Conservation (phyloP, 1,284 basidiomycete genomes). For the Fomitopsis pinicola region DNA sequence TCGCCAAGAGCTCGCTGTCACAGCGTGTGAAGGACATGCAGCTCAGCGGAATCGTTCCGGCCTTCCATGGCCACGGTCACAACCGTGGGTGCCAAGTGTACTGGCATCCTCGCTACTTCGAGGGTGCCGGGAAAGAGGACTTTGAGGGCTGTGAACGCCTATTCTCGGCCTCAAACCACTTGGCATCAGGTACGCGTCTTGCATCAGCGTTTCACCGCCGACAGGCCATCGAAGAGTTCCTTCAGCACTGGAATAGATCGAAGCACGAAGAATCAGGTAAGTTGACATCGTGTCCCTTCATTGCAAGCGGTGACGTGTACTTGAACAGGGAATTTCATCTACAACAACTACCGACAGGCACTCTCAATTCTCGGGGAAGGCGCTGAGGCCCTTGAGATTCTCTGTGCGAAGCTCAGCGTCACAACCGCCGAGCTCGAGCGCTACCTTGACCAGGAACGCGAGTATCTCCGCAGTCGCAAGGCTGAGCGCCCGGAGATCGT, state of each 20-base stretch:
- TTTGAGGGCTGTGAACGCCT: too few species aligned
- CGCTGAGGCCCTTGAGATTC: background rate
- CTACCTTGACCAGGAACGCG: conserved; percentile 3
- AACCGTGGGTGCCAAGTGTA: conserved; percentile 29
- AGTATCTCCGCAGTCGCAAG: too few species aligned
- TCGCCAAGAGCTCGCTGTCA: conserved; percentile 23
- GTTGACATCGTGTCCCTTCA: background rate
- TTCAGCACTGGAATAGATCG: conserved; percentile 12
- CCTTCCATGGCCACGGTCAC: too few species aligned
- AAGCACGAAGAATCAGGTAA: conserved; percentile 14
- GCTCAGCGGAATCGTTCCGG: conserved; percentile 16
- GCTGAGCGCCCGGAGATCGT: too few species aligned
- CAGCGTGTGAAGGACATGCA: background rate
- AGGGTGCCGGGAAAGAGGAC: conserved; percentile 30
- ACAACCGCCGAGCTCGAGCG: conserved; percentile 14
- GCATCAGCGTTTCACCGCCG: conserved; percentile 25
- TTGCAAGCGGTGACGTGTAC: background rate
- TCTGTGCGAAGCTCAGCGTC: background rate
- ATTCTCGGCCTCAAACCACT: conserved; percentile 27
- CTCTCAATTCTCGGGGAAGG: conserved; percentile 14
- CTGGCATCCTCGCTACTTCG: conserved; percentile 26
- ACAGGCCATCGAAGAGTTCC: conserved; percentile 18
- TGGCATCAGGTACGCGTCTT: conserved; percentile 20
- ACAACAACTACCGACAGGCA: conserved; percentile 24
- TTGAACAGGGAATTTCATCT: conserved; percentile 18